Conservation (phyloP, 2,329 filamentous ascomycete species). For the Elsinoe fawcettii region DNA sequence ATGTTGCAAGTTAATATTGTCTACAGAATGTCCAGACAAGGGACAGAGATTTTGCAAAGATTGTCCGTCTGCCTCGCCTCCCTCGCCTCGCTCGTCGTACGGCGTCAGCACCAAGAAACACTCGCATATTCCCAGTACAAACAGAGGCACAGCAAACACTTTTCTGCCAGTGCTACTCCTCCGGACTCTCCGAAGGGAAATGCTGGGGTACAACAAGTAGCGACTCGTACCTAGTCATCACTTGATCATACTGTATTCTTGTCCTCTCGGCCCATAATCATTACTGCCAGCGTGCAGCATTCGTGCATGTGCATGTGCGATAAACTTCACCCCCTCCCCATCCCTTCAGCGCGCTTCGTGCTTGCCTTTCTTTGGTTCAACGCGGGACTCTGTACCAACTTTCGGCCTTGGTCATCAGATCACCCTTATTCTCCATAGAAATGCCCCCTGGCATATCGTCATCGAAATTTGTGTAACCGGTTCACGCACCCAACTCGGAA, state of each 20-base stretch:
- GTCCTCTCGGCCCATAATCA: neutral
- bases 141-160: no score
- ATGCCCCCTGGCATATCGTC: neutral
- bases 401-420: neutral
- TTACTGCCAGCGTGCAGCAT: no score
- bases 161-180: no score
- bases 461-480: slow-evolving; percentile 6
- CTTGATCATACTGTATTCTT: neutral
- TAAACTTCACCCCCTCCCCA: neutral
- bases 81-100: neutral
- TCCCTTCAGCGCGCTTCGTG: neutral
- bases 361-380: neutral
- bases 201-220: no score
- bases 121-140: neutral
- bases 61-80: neutral
- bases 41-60: slow-evolving; percentile 7
- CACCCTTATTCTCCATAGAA: neutral
- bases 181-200: no score
- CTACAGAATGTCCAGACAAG: neutral
- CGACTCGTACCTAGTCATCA: no score
- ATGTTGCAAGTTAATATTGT: no score
- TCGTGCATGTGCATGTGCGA: neutral
- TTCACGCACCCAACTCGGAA: no score
- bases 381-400: neutral
- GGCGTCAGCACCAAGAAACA: slow-evolving; percentile 1